phyloP scores from a whole-genome alignment of 1,139 yeast genomes.

The Geotrichum restrictum region DNA sequence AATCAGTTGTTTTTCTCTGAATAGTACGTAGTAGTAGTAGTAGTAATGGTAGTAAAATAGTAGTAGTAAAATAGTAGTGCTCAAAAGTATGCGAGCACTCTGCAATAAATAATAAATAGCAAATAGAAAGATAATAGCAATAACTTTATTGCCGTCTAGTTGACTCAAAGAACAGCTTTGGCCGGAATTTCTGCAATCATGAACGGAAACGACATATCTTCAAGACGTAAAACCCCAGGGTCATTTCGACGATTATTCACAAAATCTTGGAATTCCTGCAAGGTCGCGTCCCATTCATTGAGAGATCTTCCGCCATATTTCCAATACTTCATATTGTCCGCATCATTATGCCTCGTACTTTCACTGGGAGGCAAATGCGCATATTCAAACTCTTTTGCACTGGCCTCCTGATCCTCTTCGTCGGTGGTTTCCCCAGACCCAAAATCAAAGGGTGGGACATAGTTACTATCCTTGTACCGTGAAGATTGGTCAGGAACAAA shows the following conservation, averaged over 20 bases:
- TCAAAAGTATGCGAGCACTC: too few relatives aligned
- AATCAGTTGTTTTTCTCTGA: too few relatives aligned
- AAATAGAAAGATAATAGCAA: not conserved
- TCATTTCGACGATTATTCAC: constrained; percentile 38
- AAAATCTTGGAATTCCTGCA: constrained; percentile 57
- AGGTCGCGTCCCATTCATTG: constrained; percentile 58
- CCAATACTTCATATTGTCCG: constrained; percentile 35
- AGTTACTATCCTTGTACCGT: not conserved
- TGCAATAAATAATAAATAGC: not conserved
- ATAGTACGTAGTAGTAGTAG: too few relatives aligned
- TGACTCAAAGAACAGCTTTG: not conserved
- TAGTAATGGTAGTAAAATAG: too few relatives aligned
- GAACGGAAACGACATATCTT: constrained; percentile 42
- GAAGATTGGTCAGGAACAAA: not conserved
- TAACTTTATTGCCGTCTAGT: not conserved
- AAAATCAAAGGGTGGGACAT: not conserved
- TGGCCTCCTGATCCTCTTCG: constrained; percentile 11
- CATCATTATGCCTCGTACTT: not conserved
- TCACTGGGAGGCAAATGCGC: constrained; percentile 1
- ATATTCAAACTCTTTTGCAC: constrained; percentile 16
- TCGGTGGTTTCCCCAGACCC: constrained; percentile 11
- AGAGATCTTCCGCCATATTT: constrained; percentile 57
- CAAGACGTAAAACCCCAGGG: constrained; percentile 33
- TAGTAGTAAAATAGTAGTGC: too few relatives aligned
- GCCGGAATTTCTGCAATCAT: constrained; percentile 43